Conservation (phyloP, 176 grass and related monocot genomes). For the barley (Hordeum vulgare) region MorexV3_pseudomolecules_assembly NC_058524.1:536319620-536320119, state of each 20-base stretch:
- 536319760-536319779: not conserved
- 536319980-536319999: not conserved
- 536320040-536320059: no score
- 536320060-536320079: no score
- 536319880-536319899: not conserved
- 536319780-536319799: not conserved
- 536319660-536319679: no score
- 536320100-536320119: no score
- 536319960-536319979: not conserved
- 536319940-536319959: no score
- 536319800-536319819: not conserved
- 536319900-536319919: no score
- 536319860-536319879: not conserved
- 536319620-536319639: not conserved
- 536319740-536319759: not conserved
- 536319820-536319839: not conserved
- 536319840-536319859: not conserved
- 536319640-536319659: not conserved
- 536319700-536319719: no score
- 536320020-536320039: no score
- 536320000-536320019: not conserved
- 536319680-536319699: no score
- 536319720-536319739: not conserved
- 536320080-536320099: no score
- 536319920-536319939: no score